Percentiles rank a stretch among this genome's conserved stretches.
phyloP scores from a whole-genome alignment of 768 basidiomycete genomes.

The Nevesoporus exiguus region DNA sequence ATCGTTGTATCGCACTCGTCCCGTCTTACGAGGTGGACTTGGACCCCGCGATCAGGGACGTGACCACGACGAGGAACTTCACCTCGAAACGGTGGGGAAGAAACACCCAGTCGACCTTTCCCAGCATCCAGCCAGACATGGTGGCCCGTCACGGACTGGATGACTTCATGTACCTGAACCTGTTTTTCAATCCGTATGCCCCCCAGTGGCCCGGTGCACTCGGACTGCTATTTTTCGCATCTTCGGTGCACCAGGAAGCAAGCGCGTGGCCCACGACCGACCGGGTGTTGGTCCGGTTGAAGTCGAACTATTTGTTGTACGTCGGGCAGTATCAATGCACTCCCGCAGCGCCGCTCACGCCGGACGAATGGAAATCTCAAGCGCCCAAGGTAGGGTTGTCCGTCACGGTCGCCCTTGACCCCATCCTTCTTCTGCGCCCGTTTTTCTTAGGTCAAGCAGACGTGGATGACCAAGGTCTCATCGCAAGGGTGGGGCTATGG shows the following conservation, averaged over 20 bases:
- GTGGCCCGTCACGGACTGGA: slow-evolving; percentile 13
- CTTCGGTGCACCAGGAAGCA: neutral
- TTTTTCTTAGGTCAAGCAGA: slow-evolving; percentile 16
- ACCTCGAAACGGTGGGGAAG: slow-evolving; percentile 21
- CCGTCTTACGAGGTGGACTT: slow-evolving; percentile 7
- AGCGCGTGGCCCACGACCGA: neutral
- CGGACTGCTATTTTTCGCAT: slow-evolving; percentile 16
- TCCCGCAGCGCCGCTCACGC: slow-evolving; percentile 6
- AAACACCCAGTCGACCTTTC: slow-evolving; percentile 14
- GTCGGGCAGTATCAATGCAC: slow-evolving; percentile 20
- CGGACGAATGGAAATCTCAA: slow-evolving; percentile 20
- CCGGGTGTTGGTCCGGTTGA: slow-evolving; percentile 12
- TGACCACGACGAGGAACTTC: slow-evolving; percentile 13
- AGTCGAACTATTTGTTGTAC: slow-evolving; percentile 14
- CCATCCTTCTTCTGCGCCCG: neutral
- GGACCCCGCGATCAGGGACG: slow-evolving; percentile 16
- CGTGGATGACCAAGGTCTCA: slow-evolving; percentile 16
- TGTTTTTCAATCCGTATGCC: slow-evolving; percentile 17
- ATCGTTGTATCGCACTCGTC: slow-evolving; percentile 3
- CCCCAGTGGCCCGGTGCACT: slow-evolving; percentile 17
- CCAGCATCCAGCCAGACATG: slow-evolving; percentile 8
- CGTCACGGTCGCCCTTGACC: neutral
- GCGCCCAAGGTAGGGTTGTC: slow-evolving; percentile 4
- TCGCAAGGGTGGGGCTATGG: slow-evolving; percentile 9
- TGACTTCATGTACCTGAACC: slow-evolving; percentile 21